Conservation (phyloP, 768 basidiomycete genomes). For the Amanita subjunquillea region DNA sequence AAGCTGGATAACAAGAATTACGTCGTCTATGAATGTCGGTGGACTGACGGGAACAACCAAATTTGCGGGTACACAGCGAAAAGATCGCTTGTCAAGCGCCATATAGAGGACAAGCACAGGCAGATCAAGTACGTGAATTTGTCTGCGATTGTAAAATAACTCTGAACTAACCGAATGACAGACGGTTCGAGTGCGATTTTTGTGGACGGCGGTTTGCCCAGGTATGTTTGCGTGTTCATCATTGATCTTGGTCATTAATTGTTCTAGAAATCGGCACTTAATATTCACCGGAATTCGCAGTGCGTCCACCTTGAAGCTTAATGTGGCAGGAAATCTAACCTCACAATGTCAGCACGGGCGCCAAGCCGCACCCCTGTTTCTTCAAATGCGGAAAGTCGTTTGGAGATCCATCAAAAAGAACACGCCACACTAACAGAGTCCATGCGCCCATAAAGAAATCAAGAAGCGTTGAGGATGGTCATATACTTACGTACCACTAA, state of each 20-base stretch:
- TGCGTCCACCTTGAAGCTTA: constrained; percentile 11
- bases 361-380: constrained; percentile 42
- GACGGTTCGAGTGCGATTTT: constrained; percentile 39
- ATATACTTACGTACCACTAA: neutral
- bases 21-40: constrained; percentile 16
- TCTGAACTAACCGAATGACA: constrained; percentile 13
- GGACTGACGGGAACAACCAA: constrained; percentile 16
- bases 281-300: constrained; percentile 50
- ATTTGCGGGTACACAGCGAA: constrained; percentile 20
- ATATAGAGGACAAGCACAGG: constrained; percentile 54
- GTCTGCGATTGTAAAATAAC: neutral
- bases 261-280: constrained; percentile 41
- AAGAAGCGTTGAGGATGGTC: neutral
- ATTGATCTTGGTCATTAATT: neutral
- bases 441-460: constrained; percentile 17
- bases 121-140: constrained; percentile 39
- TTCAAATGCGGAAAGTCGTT: constrained; percentile 41
- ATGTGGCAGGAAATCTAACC: neutral
- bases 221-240: constrained; percentile 9
- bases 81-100: constrained; percentile 61
- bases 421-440: constrained; percentile 43
- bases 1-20: constrained; percentile 10
- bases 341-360: constrained; percentile 37
- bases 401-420: constrained; percentile 56
- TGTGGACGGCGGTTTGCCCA: constrained; percentile 46